phyloP scores from a whole-genome alignment of 441 rosid species.

The Lagerstroemia fauriei region DNA sequence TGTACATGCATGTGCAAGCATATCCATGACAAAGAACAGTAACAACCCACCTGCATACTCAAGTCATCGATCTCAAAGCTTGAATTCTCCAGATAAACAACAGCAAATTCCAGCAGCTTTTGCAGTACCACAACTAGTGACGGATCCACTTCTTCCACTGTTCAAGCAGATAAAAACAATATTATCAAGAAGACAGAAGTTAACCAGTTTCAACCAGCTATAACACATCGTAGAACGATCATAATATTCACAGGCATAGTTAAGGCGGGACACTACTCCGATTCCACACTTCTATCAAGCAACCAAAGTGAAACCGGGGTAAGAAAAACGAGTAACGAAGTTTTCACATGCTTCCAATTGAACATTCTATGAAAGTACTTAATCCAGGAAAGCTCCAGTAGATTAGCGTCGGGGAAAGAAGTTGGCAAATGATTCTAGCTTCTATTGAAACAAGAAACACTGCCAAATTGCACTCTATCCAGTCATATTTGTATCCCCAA shows the following conservation, averaged over 20 bases:
- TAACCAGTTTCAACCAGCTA: slow-evolving; percentile 19
- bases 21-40: slow-evolving; percentile 3
- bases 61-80: slow-evolving; percentile 56
- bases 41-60: slow-evolving; percentile 62
- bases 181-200: slow-evolving; percentile 2
- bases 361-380: background rate
- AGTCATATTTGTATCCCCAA: background rate
- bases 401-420: background rate
- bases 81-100: slow-evolving; percentile 77
- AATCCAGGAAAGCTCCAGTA: background rate
- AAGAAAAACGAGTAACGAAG: background rate
- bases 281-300: background rate
- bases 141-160: slow-evolving; percentile 82
- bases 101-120: slow-evolving; percentile 76
- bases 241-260: background rate
- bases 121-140: slow-evolving; percentile 68
- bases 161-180: slow-evolving; percentile 24
- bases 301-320: background rate
- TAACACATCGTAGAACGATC: background rate
- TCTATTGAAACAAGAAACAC: background rate
- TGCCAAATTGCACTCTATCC: background rate
- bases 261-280: background rate
- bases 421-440: background rate
- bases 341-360: background rate
- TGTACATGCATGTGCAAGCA: background rate